Evolutionary conservation across 2,329 filamentous ascomycete species (phyloP), one percentile per base, ranked within the genome.

Genomic region (Fusarium falciforme): DNA sequence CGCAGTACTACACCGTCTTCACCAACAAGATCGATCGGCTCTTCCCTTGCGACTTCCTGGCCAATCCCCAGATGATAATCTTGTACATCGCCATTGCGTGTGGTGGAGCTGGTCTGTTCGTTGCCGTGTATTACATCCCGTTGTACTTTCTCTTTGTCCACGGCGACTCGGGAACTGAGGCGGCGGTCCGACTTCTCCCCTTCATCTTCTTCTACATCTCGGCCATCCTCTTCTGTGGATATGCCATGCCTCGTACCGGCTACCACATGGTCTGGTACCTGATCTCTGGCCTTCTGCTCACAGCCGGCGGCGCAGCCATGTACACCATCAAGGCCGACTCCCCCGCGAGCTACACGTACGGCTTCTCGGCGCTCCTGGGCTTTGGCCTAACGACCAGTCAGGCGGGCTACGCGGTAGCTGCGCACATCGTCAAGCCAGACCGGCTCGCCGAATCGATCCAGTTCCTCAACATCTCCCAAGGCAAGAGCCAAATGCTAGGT

Each of bases 1-100:
- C 85, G 47, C 82, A 84, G 16, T 79, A 85, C 10, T 85, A 85
- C 67, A 77, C 85, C 12, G 79, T 84, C 2, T 77, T 80, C 14
- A 58, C 55, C 20, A 58, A 58, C 55, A 79, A 78, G 14, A 61
- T 25, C 17, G 64, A 80, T 77, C 81, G 81, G 1, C 63, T 82
- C 20, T 80, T 84, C 35, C 80, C 84, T 8, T 73, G 70, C 16
- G 66, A 73, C 12, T 73, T 75, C 49, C n/a, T 75, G n/a, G 57
- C 36, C 8, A 31, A 69, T 9, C 78, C 83, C 29, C 79, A 80
- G 16, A 64, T 74, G 35, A 36, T 74, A 16, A 57, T 76, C 9
- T 6, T 74, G 12, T 76, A 70, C 62, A 59, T 76, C 16, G 31
- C 27, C 10, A 76, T 74, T 66, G 64, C 68, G 5, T 68, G 65